These are phyloP conservation scores for Penicillium psychrofluorescens DNA, from an alignment of 495 filamentous ascomycete species.

Conservation along the genomic window DNA sequence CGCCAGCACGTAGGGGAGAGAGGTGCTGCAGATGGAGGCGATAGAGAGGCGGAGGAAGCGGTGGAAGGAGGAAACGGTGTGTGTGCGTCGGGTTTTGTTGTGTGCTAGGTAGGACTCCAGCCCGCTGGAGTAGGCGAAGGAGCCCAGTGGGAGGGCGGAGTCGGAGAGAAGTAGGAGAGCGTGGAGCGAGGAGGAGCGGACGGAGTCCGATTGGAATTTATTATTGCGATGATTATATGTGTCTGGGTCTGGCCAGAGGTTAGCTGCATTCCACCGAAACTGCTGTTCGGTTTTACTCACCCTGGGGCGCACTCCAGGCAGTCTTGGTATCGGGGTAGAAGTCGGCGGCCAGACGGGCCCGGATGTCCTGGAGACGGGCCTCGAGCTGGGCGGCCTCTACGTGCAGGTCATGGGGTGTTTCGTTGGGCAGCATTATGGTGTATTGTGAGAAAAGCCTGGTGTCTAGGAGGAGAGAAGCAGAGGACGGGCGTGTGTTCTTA, in stretches of 20 bases:
- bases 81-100: conserved; percentile 41
- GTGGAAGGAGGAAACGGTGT: conserved; percentile 46
- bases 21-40: conserved; percentile 66
- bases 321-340: conserved; percentile 15
- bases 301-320: conserved; percentile 4
- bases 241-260: not conserved
- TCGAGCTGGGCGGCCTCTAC: conserved; percentile 16
- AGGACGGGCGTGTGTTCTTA: not conserved
- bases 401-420: conserved; percentile 7
- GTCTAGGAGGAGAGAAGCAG: not conserved
- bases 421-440: conserved; percentile 7
- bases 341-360: conserved; percentile 12
- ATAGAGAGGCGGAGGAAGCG: conserved; percentile 75
- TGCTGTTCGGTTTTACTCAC: not conserved
- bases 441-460: conserved; percentile 7
- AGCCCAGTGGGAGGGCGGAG: conserved; percentile 90
- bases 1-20: conserved; percentile 78
- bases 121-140: conserved; percentile 92
- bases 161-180: conserved; percentile 88
- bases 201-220: conserved; percentile 6
- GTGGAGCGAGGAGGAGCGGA: conserved; percentile 40
- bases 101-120: conserved; percentile 93
- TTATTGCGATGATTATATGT: conserved; percentile 1
- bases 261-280: not conserved
- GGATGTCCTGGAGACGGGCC: conserved; percentile 16